Evolutionary conservation across 495 filamentous ascomycete genomes (phyloP), one percentile per base, ranked within the genome.

Genomic region (Apiosordaria backusii): DNA sequence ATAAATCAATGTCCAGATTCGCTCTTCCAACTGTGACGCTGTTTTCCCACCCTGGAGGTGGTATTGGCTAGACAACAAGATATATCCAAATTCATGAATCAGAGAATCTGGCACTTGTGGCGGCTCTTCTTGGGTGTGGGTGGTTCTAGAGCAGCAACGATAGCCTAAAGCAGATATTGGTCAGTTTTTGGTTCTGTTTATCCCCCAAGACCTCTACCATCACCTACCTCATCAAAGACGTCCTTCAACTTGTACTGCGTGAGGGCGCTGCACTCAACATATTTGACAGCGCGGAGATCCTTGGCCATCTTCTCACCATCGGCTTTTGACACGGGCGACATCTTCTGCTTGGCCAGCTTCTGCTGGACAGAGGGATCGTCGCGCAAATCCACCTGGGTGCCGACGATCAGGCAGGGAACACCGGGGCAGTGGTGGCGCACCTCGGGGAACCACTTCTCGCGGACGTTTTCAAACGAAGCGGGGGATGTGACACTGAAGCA

Each of bases 211-310:
- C 19, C n/a, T 55, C 10, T n/a, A 23, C 15, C 35, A 21, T 72
- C 55, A 77, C 86, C 58, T 85, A 97, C 94, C 91, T 99, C 95
- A 71, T 99, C 95, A 78, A 99, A 99, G 26, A 99, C 95, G 76
- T 99, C 96, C 84, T 99, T 99, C 62, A 99, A 82, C 80, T 97
- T 97, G 79, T 93, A 97, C 82, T 99, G 95, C 50, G 95, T 99
- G 78, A 99, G 80, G 35, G 95, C 95, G 73, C 92, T 97, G 81
- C 95, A 99, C 81, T 99, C 95, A 61, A 99, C 95, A 68, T 98
- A 99, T 82, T 97, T 97, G 64, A 99, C 93, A 6, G 95, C 95
- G 57, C 92, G 92, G 15, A 99, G 81, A 60, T 98, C 94, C 82
- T 92, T 97, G 0, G 96, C 96, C 91, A 99, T 97, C 67, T 87